These are phyloP conservation scores for Clarireedia hainanense DNA, from an alignment of 2,329 filamentous ascomycete species.

Conservation along the genomic window DNA sequence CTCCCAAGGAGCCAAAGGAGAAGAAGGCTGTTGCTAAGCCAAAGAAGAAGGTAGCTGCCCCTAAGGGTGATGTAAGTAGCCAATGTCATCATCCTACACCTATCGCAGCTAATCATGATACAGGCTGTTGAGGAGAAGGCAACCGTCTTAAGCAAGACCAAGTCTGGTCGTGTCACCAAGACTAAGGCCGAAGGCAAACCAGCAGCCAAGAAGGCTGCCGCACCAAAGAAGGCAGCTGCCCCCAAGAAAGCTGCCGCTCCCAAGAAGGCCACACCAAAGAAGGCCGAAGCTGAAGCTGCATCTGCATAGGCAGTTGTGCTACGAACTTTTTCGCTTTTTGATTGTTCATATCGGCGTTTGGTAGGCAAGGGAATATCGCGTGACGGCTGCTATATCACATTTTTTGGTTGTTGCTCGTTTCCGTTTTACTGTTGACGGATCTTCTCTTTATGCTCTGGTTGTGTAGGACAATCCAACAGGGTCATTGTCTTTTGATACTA, in stretches of 20 bases:
- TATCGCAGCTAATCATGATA: constrained; percentile 17
- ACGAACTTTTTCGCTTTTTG: constrained; percentile 11
- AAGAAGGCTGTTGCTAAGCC: constrained; percentile 25
- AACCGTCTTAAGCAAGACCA: constrained; percentile 59
- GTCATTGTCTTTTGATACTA: too few relatives aligned
- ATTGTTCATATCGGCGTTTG: constrained; percentile 21
- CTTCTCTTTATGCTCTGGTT: background rate
- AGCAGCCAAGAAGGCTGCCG: constrained; percentile 39
- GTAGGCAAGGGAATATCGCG: constrained; percentile 12
- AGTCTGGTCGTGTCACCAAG: constrained; percentile 64
- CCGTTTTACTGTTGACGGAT: background rate
- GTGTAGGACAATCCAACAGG: background rate
- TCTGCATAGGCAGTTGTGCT: constrained; percentile 4
- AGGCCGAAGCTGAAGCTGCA: constrained; percentile 4
- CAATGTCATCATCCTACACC: background rate
- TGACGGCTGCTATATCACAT: constrained; percentile 8
- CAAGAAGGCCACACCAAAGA: constrained; percentile 28
- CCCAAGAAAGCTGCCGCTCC: constrained; percentile 34
- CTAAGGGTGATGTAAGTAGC: constrained; percentile 22
- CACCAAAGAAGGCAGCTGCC: constrained; percentile 25
- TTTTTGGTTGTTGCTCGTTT: constrained; percentile 9
- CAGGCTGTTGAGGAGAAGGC: constrained; percentile 58
- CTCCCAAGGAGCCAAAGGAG: constrained; percentile 19
- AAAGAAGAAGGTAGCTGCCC: constrained; percentile 23
- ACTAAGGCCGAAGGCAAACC: constrained; percentile 43